Conservation (phyloP, 495 filamentous ascomycete species). For the Penicillium canariense region DNA sequence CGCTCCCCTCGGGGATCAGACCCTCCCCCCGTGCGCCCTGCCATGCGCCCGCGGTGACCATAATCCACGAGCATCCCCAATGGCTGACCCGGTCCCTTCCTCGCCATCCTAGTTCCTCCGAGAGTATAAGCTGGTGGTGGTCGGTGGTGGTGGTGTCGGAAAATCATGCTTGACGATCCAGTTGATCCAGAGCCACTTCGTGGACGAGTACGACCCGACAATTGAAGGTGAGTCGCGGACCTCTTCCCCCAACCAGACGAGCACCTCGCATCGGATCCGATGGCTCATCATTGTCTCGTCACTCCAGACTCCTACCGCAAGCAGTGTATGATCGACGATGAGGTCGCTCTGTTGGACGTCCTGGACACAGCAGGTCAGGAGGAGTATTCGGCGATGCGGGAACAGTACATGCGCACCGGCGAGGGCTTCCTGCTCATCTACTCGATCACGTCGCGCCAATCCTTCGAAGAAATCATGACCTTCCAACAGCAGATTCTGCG, state of each 20-base stretch:
- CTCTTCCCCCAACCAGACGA: background rate
- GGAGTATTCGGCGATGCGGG: slow-evolving; percentile 98
- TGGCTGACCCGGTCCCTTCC: slow-evolving; percentile 11
- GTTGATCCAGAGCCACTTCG: slow-evolving; percentile 97
- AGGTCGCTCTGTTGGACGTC: slow-evolving; percentile 94
- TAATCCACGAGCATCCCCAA: background rate
- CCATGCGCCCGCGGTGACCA: background rate
- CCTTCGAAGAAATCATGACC: slow-evolving; percentile 96
- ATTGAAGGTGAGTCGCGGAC: slow-evolving; percentile 79
- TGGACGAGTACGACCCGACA: slow-evolving; percentile 98
- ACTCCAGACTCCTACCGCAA: slow-evolving; percentile 94
- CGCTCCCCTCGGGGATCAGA: background rate
- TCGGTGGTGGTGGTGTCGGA: slow-evolving; percentile 96
- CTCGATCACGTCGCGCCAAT: slow-evolving; percentile 95
- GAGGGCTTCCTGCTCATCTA: slow-evolving; percentile 98
- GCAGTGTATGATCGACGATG: slow-evolving; percentile 98
- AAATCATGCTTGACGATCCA: slow-evolving; percentile 99
- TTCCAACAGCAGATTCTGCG: slow-evolving; percentile 98
- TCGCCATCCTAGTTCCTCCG: slow-evolving; percentile 69
- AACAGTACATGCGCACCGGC: slow-evolving; percentile 99
- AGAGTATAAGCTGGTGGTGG: slow-evolving; percentile 98
- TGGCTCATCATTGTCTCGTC: slow-evolving; percentile 12
- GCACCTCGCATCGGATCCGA: slow-evolving; percentile 10
- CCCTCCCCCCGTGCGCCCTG: background rate
- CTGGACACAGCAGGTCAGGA: slow-evolving; percentile 98